phyloP scores from a whole-genome alignment of 805 yeast genomes.

The Candida hungchunana region DNA sequence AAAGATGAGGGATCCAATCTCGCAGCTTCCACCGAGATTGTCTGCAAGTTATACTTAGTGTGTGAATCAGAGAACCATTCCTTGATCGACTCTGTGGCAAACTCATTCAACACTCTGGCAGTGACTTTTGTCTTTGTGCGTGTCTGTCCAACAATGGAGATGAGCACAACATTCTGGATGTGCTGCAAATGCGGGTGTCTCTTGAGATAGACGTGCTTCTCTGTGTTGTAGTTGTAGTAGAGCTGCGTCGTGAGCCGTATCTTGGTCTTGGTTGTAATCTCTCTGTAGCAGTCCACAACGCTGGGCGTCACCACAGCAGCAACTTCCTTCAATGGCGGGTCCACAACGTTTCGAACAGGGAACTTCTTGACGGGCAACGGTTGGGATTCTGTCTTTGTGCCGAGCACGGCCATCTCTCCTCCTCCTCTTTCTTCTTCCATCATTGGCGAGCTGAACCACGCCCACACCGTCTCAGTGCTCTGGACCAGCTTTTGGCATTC shows the following conservation, averaged over 20 bases:
- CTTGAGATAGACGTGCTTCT: slow-evolving; percentile 34
- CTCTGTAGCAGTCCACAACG: slow-evolving; percentile 25
- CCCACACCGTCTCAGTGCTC: slow-evolving; percentile 22
- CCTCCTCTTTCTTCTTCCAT: slow-evolving; percentile 3
- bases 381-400: slow-evolving; percentile 19
- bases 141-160: slow-evolving; percentile 31
- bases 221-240: slow-evolving; percentile 34
- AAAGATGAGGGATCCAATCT: slow-evolving; percentile 28
- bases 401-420: slow-evolving; percentile 23
- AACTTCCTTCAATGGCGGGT: slow-evolving; percentile 1
- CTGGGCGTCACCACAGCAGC: slow-evolving; percentile 20
- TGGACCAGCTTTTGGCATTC: slow-evolving; percentile 20
- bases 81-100: slow-evolving; percentile 28
- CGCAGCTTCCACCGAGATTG: slow-evolving; percentile 34
- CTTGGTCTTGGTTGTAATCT: slow-evolving; percentile 31
- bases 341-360: slow-evolving; percentile 10
- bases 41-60: slow-evolving; percentile 14
- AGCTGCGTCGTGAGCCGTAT: slow-evolving; percentile 32
- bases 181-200: slow-evolving; percentile 17
- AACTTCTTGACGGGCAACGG: slow-evolving; percentile 20
- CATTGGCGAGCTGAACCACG: slow-evolving; percentile 22
- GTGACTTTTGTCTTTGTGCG: slow-evolving; percentile 16
- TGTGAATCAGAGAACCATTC: slow-evolving; percentile 17
- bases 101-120: slow-evolving; percentile 23
- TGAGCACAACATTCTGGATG: slow-evolving; percentile 26